Conservation (phyloP, 305 asterid genomes). For the Fraxinus xanthoxyloides region DNA sequence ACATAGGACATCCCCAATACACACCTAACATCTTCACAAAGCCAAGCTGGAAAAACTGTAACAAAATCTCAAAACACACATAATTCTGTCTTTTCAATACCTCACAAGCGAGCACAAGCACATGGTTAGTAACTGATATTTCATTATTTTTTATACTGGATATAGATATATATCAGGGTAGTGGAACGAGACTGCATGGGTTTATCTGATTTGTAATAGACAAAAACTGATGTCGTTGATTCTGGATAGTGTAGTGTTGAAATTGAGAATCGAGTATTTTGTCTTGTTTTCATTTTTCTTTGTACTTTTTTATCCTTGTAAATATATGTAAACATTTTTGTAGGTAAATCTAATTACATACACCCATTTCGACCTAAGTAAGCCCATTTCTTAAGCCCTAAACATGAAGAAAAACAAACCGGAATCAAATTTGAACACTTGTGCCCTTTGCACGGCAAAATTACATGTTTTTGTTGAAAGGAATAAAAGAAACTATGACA, state of each 20-base stretch:
- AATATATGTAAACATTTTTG: background rate
- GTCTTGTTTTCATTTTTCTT: background rate
- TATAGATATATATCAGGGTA: background rate
- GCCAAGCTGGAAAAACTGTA: background rate
- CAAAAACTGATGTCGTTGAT: background rate
- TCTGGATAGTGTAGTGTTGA: background rate
- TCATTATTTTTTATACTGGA: background rate
- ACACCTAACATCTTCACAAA: background rate
- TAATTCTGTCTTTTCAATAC: background rate
- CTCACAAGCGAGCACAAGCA: background rate
- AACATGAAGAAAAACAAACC: background rate
- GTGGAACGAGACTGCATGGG: background rate
- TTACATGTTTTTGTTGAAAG: constrained; percentile 6
- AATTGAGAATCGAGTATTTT: background rate
- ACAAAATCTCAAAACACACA: background rate
- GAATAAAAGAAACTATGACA: constrained; percentile 2
- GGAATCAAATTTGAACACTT: background rate
- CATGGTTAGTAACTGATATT: background rate
- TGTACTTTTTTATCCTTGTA: background rate
- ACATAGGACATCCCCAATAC: background rate
- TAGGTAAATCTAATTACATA: background rate
- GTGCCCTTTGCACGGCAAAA: background rate
- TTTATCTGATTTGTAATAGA: background rate
- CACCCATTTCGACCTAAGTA: background rate
- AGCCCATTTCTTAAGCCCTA: background rate